These are phyloP conservation scores for Globisporangium irregulare DNA, from an alignment of 352 stramenopile genomes.

Conservation along the genomic window DNA sequence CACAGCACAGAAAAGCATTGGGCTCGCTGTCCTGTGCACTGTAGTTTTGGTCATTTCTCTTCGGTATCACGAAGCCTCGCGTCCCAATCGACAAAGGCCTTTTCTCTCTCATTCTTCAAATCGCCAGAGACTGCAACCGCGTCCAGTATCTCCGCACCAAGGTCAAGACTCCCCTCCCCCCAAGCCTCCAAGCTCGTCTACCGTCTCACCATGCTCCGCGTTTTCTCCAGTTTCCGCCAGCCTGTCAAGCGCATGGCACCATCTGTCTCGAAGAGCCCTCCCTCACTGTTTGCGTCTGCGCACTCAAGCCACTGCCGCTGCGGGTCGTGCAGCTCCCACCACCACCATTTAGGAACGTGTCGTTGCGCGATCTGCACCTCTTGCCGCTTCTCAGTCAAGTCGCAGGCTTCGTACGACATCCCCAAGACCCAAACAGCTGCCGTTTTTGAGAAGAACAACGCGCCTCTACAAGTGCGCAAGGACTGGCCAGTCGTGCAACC, in stretches of 20 bases:
- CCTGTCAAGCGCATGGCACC: constrained; percentile 17
- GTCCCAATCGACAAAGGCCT: too few species aligned
- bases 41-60: too few species aligned
- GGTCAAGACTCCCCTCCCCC: too few species aligned
- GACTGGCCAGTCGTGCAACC: constrained; percentile 50
- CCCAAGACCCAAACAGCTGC: constrained; percentile 48
- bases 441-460: constrained; percentile 46
- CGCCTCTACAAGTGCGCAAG: constrained; percentile 40
- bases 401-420: constrained; percentile 40
- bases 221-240: constrained; percentile 22
- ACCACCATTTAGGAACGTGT: constrained; percentile 21
- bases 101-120: too few species aligned
- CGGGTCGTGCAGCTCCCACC: constrained; percentile 18
- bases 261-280: constrained; percentile 15
- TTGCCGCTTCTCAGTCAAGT: constrained; percentile 32
- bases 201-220: constrained; percentile 20
- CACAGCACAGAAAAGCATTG: too few species aligned
- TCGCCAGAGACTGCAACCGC: too few species aligned
- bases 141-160: too few species aligned
- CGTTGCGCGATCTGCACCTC: constrained; percentile 18
- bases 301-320: constrained; percentile 28
- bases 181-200: too few species aligned
- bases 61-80: too few species aligned
- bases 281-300: constrained; percentile 10
- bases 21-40: too few species aligned